Base-by-base conservation (phyloP, 2,329 filamentous ascomycete genomes). In the Nemania diffusa region DNA sequence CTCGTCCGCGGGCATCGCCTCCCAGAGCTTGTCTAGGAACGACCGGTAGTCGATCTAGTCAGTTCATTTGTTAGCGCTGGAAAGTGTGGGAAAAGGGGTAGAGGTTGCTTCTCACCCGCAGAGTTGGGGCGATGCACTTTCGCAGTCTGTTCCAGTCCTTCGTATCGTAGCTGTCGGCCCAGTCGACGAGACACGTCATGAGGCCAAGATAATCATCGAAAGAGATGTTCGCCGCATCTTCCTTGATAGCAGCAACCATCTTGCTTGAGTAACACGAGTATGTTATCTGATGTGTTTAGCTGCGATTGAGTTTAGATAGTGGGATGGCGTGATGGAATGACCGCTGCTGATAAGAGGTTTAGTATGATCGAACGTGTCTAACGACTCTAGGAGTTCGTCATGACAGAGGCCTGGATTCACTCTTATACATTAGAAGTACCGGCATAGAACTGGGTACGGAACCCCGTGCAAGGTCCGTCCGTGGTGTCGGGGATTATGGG, bases 11-110 rank as follows among this genome's bases (percentile, higher is more conserved):
- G 85, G 81, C 87, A 90, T 89, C 57, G 84, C 82, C 56, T 87
- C 84, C 87, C 87, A 90, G 63, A 86, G 77, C 75, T 85, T 85
- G 77, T 87, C 83, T 59, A 88, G 84, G 78, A 90, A 87, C 46
- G 85, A 84, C 57, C 86, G 87, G 84, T 94, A 94, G 83, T 94
- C 91, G 73, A 93, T 85, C 84, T 90, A 15, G 17, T 57, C 6
- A 17, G n/a, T n/a, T n/a, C n/a, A 34, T 1, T 8, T 52, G 55
- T 69, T n/a, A 69, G 67, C 24, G 34, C 34, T 32, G n/a, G 15
- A 29, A 17, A 26, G 29, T 32, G 29, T 32, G 22, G 29, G 24
- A 37, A 34, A 32, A 24, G 52, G 51, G 15, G 26, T 22, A 24
- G 11, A 9, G 6, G 6, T 29, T 75, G 8, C 2, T 40, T 34